Evolutionary conservation across 2,329 filamentous ascomycete genomes (phyloP).

Genomic region (Chrysoporthe puriensis): DNA sequence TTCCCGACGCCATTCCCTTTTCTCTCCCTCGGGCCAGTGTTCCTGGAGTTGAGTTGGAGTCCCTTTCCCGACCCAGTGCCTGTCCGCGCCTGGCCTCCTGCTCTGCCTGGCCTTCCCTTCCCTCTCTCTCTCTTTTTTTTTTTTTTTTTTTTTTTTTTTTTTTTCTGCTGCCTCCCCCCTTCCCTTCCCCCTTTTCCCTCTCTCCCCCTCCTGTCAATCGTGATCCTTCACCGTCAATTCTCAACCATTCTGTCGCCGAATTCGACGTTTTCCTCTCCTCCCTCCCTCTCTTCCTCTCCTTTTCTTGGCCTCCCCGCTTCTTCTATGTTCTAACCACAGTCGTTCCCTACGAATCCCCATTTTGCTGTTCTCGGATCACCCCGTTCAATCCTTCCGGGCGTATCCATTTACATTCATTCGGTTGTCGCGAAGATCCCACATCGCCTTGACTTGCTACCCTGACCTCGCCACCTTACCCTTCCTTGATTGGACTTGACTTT

Average conservation of each 20-base stretch:
- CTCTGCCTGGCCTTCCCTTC: slow-evolving; percentile 20
- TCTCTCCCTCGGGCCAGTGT: slow-evolving; percentile 9
- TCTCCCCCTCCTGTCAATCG: slow-evolving; percentile 34
- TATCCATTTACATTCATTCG: slow-evolving; percentile 48
- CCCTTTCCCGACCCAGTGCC: slow-evolving; percentile 1
- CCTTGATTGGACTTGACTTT: slow-evolving; percentile 15
- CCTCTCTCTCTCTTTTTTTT: background rate
- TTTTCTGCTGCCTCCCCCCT: slow-evolving; percentile 34
- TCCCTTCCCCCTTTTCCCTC: slow-evolving; percentile 35
- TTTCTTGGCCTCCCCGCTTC: slow-evolving; percentile 43
- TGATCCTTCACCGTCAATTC: slow-evolving; percentile 29
- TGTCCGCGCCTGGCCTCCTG: slow-evolving; percentile 3
- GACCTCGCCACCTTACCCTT: slow-evolving; percentile 34
- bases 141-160: slow-evolving; percentile 26
- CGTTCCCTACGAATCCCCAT: slow-evolving; percentile 51
- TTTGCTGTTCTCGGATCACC: slow-evolving; percentile 45
- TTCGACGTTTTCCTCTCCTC: slow-evolving; percentile 33
- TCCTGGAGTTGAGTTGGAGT: background rate
- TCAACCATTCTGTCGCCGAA: slow-evolving; percentile 31
- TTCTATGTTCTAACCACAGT: slow-evolving; percentile 48
- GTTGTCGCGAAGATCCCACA: slow-evolving; percentile 34
- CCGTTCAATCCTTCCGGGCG: slow-evolving; percentile 58
- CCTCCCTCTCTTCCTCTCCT: slow-evolving; percentile 34
- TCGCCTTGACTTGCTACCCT: slow-evolving; percentile 23
- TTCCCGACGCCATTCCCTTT: background rate